Percentiles rank a stretch among this genome's conserved stretches.
These are phyloP conservation scores for Trichosporon inkin DNA, from an alignment of 1,284 basidiomycete species.

Conservation along the genomic window DNA sequence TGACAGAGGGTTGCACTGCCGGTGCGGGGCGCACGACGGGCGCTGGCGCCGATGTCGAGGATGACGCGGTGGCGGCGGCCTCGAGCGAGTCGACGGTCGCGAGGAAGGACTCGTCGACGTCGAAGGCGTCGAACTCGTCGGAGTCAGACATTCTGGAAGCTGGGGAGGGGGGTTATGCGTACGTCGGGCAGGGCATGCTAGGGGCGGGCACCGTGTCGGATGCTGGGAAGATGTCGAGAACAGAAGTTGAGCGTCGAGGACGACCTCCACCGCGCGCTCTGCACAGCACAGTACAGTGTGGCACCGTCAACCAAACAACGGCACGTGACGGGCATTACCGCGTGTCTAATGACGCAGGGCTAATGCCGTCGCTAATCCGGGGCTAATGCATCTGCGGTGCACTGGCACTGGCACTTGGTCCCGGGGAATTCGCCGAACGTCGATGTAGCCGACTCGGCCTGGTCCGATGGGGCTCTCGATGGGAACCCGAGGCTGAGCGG, in stretches of 20 bases:
- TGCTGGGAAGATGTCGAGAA: neutral
- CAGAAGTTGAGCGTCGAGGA: neutral
- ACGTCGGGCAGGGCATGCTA: neutral
- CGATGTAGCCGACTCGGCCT: conserved; percentile 6
- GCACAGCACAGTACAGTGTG: neutral
- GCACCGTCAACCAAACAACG: conserved; percentile 7
- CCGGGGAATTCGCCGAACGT: conserved; percentile 1
- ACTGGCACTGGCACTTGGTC: neutral
- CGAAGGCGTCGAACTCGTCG: conserved; percentile 32
- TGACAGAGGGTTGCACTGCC: neutral
- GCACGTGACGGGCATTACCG: neutral
- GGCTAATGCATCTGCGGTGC: too few species aligned
- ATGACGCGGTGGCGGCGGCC: conserved; percentile 22
- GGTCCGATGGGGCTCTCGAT: neutral
- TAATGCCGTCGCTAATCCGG: neutral
- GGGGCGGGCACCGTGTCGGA: neutral
- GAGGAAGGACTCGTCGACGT: conserved; percentile 44
- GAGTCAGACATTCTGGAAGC: conserved; percentile 18
- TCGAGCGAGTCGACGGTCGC: conserved; percentile 38
- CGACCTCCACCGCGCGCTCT: conserved; percentile 4
- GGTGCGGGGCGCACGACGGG: neutral
- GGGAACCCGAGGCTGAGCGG: neutral
- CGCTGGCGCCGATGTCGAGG: neutral
- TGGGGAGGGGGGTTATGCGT: neutral
- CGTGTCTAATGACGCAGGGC: neutral